Evolutionary conservation across 108 stramenopile species (phyloP).

Genomic region (Nitzschia putrida): DNA sequence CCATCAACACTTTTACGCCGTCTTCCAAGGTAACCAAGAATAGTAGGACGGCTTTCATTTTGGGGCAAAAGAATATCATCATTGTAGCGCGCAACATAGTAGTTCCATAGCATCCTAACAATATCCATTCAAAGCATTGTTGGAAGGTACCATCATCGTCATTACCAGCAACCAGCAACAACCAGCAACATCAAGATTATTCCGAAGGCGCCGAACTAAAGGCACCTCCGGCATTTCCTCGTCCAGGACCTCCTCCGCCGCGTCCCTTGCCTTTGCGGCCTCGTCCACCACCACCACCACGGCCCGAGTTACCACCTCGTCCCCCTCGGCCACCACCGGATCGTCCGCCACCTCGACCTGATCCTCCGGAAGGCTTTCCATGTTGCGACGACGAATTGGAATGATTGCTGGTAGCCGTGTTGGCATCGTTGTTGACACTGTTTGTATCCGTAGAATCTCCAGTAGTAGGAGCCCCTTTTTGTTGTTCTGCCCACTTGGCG

Average conservation of each 20-base stretch:
- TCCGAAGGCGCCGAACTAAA: too few species aligned
- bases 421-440: neutral
- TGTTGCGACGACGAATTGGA: too few species aligned
- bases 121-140: too few species aligned
- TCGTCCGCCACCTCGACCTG: conserved; percentile 1
- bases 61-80: too few species aligned
- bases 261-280: conserved; percentile 6
- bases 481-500: conserved; percentile 14
- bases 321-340: conserved; percentile 12
- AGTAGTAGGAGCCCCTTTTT: neutral
- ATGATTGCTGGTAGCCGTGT: neutral
- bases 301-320: neutral
- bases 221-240: neutral
- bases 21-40: too few species aligned
- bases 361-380: neutral
- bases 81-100: too few species aligned
- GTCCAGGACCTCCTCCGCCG: neutral
- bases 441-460: neutral
- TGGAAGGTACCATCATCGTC: too few species aligned
- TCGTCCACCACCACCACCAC: conserved; percentile 15
- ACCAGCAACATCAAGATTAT: too few species aligned
- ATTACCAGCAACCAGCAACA: too few species aligned
- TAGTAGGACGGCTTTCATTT: too few species aligned
- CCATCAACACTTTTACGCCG: too few species aligned
- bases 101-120: too few species aligned